Evolutionary conservation across 228 moss, liverwort and hornwort species (phyloP), one percentile per base, ranked within the genome.

Genomic region (Sphagnum fallax): DNA sequence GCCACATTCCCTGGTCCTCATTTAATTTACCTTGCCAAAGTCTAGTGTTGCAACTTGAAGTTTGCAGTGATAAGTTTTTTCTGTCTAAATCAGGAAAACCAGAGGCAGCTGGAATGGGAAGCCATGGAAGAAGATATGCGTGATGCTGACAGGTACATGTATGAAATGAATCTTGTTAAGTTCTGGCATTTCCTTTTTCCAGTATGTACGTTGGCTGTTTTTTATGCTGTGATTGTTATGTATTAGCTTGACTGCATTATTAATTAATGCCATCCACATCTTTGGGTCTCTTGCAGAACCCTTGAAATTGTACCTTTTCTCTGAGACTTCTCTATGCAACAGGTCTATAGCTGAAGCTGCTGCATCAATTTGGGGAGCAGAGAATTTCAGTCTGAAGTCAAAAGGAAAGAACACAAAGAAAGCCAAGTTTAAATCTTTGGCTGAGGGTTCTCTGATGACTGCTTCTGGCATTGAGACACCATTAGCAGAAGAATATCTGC

Each of bases 21-120:
- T 32, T 32, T 32, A 32, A 32, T 32, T 32, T 32, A 32, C 32
- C 2, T 2, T 32, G 32, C 32, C 32, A 32, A 32, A 32, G 32
- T 32, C 32, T 32, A 32, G 32, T 32, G 32, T 0, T 32, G 32
- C 32, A 2, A 32, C 32, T 32, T 32, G 32, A 32, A 32, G 32
- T 32, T 32, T 32, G 32, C 32, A 32, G 55, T 55, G 8, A 55
- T 55, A 12, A 12, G 55, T 55, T 8, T 12, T 50, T 60, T 12
- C 47, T 61, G 10, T 61, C 47, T 55, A 55, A 55, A 71, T 67
- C 87, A 97, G 93, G 97, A 97, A 73, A 83, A 81, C 70, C 97
- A 97, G 73, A 88, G 85, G 81, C 92, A 92, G 83, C 65, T 97
- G 80, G 93, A 97, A 75, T 93, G 93, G 93, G 93, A 97, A 79